Evolutionary conservation across 768 basidiomycete genomes (phyloP), one percentile per base, ranked within the genome.

Genomic region (Inosperma sp.): DNA sequence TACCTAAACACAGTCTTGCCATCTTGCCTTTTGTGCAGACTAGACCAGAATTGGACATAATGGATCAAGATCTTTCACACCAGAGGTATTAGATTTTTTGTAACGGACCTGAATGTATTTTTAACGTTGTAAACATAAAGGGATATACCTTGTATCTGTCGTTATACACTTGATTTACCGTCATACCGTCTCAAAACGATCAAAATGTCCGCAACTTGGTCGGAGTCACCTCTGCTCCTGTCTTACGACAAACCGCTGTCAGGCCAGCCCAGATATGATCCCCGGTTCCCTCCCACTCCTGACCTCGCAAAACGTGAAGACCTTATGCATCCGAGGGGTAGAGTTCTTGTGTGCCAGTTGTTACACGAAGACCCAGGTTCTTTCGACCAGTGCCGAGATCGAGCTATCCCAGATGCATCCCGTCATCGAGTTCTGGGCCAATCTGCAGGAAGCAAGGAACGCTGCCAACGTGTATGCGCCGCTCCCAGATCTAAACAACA

Each of bases 131-230:
- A n/a, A n/a, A n/a, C n/a, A n/a, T 63, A 57, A 56, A 86, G 86
- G 62, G 91, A 94, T 51, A 80, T 95, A 2, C 95, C 95, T 1
- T 99, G 97, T 65, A 84, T 89, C 3, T 90, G 93, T 0, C 93
- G 90, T 56, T 97, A 92, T 67, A 83, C 95, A 26, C 77, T 97
- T 12, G 88, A 92, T 54, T 74, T n/a, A n/a, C n/a, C n/a, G n/a
- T n/a, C n/a, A n/a, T 96, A 10, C 76, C 82, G 0, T 69, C 72
- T 0, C 79, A 85, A 35, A 83, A 93, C 22, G 89, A 93, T 53
- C 73, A 83, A 17, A 81, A 80, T 25, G 78, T 98, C 44, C 82
- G 83, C 12, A 91, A 96, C 62, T 77, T 97, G 30, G 77, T 88
- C 53, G 93, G 94, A 68, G 85, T 95, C 60, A 79, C 76, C 7